Base-by-base conservation (phyloP, 306 rosid species). In the Amphicarpaea edgeworthii region DNA sequence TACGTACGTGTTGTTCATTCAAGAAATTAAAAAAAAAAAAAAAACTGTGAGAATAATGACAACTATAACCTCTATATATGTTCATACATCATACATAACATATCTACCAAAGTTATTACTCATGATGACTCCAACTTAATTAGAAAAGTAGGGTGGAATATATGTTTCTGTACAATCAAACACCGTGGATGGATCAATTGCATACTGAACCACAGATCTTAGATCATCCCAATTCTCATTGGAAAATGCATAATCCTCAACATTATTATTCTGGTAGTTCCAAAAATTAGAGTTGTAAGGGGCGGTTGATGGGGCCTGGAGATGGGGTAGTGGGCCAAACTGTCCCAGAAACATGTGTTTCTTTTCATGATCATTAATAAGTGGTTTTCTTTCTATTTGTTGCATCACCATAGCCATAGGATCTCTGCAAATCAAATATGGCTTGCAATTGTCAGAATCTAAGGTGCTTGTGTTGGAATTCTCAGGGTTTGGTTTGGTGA, bases 141-240 rank as follows among this genome's bases (percentile, higher is more conserved):
- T 42, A 43, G 72, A 65, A 37, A 55, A 12, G 21, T 15, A 58
- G 55, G 47, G 65, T 24, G 57, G 62, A 2, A 40, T 6, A 68
- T 55, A 43, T 67, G 73, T 26, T 58, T 71, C n/a, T 53, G 68
- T 75, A 82, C 66, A 77, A 63, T 82, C 82, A 79, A 70, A 70
- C 47, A 76, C 49, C 0, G 67, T 1, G 11, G 74, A 21, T 2
- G 83, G 81, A 79, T 86, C 89, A 16, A 55, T 62, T 8, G 87
- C 91, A 9, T 81, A 76, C 80, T 88, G 86, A 57, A 90, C 90
- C 69, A 92, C 79, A 14, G 87, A 69, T 78, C 81, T 83, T 9
- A 90, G 79, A 68, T 92, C 97, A 58, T 92, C 92, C 90, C 91
- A 92, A 70, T 69, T 87, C 70, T 76, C 91, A 70, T 84, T 47